Base-by-base conservation (phyloP, 2,329 filamentous ascomycete species). In the Xylariaceae sp. region DNA sequence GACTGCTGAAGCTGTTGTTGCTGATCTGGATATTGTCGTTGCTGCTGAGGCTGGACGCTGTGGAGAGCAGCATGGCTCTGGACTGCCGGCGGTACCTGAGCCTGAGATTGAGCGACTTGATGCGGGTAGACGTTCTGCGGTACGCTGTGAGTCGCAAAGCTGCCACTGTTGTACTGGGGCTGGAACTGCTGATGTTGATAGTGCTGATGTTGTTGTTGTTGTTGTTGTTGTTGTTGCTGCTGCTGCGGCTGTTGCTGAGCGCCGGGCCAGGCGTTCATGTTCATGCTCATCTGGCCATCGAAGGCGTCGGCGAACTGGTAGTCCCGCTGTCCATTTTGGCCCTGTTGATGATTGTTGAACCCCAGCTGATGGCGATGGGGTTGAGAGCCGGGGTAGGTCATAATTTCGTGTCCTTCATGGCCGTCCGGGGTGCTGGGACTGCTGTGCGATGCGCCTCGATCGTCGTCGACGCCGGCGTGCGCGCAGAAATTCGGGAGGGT, bases 331-430 rank as follows among this genome's bases (percentile, higher is more conserved):
- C 46, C 31, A 33, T 43, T 49, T 33, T 33, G 56, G 48, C 48
- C 56, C 41, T 45, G 50, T 45, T 59, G 58, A 31, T 64, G 61
- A 56, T 58, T 62, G 59, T 66, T 63, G 50, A 62, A 64, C 55
- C 58, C 64, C 56, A 62, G 62, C 60, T 64, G 64, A 43, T 66
- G 63, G 50, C 60, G 62, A 53, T 60, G 58, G 58, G 66, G 66
- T 41, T 63, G 50, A 39, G 62, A 62, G 57, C 63, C 65, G 48
- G 63, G 65, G 63, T 67, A 68, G 59, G 64, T 69, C 66, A 69
- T 69, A 63, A 64, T 66, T 64, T 61, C 62, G 62, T 65, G 51
- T 54, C 59, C 55, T 52, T 58, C 43, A 47, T 44, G 47, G 54
- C 55, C 48, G 51, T 60, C 45, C 22, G 22, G n/a, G 49, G 58